Conservation (phyloP, 129 eudicot species). For the Artemisia annua region DNA sequence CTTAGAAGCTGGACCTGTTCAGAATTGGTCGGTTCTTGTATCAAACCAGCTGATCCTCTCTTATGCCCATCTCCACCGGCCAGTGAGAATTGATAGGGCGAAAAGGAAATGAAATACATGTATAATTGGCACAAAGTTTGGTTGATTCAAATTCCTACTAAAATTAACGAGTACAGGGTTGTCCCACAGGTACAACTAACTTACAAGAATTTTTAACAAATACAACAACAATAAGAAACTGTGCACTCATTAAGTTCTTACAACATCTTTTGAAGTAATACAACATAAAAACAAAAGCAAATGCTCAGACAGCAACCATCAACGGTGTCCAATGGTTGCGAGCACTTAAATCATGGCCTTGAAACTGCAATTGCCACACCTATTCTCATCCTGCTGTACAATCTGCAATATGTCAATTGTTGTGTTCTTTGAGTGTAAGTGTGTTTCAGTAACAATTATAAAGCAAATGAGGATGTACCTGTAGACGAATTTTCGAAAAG, state of each 20-base stretch:
- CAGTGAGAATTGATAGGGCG: not conserved
- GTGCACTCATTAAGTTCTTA: constrained; percentile 42
- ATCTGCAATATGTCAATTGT: constrained; percentile 31
- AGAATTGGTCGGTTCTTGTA: not conserved
- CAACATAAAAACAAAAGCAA: constrained; percentile 25
- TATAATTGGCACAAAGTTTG: constrained; percentile 7
- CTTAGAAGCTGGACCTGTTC: not conserved
- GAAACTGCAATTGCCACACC: constrained; percentile 22
- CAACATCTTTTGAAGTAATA: constrained; percentile 37
- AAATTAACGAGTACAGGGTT: constrained; percentile 22
- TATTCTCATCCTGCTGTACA: constrained; percentile 47
- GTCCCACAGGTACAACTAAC: constrained; percentile 29
- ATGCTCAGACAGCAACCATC: constrained; percentile 27
- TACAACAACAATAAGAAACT: constrained; percentile 28
- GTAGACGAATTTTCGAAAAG: constrained; percentile 17
- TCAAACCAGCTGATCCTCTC: not conserved
- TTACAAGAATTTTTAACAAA: constrained; percentile 22
- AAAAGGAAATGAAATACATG: not conserved
- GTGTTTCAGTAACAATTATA: not conserved
- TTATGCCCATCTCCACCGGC: too few species aligned
- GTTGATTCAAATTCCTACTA: constrained; percentile 17
- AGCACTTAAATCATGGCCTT: constrained; percentile 24
- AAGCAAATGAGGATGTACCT: constrained; percentile 6
- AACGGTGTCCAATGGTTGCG: constrained; percentile 2
- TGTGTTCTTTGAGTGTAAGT: not conserved